These are phyloP conservation scores for Coleophoma eucalyptorum DNA, from an alignment of 2,329 filamentous ascomycete species.

Conservation along the genomic window DNA sequence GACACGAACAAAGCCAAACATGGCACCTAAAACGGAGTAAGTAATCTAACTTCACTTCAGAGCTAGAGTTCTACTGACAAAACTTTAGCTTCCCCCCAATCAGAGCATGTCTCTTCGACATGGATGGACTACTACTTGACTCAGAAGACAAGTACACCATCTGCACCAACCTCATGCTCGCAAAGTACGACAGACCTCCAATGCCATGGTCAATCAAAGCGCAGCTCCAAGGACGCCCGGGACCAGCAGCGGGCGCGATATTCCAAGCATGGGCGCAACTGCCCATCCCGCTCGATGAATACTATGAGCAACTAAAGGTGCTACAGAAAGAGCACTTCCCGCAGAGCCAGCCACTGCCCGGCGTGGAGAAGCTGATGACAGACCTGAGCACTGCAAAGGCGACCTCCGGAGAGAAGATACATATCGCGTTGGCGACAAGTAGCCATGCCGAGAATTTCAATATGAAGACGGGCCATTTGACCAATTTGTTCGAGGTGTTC, in stretches of 20 bases:
- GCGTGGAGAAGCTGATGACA: slow-evolving; percentile 65
- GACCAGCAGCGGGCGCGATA: slow-evolving; percentile 45
- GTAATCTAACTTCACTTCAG: neutral
- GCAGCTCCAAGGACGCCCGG: slow-evolving; percentile 49
- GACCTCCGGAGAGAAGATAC: slow-evolving; percentile 40
- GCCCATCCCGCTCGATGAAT: slow-evolving; percentile 70
- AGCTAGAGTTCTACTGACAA: neutral
- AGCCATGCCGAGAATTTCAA: slow-evolving; percentile 40
- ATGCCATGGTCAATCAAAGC: slow-evolving; percentile 97
- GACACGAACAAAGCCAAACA: slow-evolving; percentile 1
- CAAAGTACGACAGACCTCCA: slow-evolving; percentile 65
- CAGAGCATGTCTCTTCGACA: slow-evolving; percentile 93
- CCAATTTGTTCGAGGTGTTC: slow-evolving; percentile 62
- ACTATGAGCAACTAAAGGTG: slow-evolving; percentile 50
- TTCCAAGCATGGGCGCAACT: slow-evolving; percentile 83
- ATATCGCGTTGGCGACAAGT: slow-evolving; percentile 83
- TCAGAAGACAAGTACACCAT: slow-evolving; percentile 89
- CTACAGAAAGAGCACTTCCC: slow-evolving; percentile 74
- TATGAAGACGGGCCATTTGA: slow-evolving; percentile 42
- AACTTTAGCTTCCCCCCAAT: slow-evolving; percentile 56
- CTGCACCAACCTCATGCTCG: slow-evolving; percentile 78
- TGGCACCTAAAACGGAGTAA: slow-evolving; percentile 17
- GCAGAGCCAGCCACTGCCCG: slow-evolving; percentile 70
- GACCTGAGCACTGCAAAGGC: slow-evolving; percentile 38
- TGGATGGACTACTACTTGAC: slow-evolving; percentile 95